Evolutionary conservation across 208 protist species (phyloP), one percentile per base, ranked within the genome.

Genomic region (Kentomonas sorsogonicus): DNA sequence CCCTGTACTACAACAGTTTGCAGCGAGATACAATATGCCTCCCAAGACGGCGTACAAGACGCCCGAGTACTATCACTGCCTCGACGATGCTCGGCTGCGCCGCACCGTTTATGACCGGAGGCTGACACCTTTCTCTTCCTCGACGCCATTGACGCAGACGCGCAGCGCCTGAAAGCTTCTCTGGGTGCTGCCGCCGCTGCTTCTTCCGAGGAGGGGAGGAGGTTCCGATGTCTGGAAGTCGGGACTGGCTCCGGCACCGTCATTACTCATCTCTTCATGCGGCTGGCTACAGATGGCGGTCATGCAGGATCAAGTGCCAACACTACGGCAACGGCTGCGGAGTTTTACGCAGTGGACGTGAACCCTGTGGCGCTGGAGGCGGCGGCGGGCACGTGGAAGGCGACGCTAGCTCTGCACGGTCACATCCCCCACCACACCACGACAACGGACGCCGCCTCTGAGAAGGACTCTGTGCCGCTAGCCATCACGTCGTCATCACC

Each of bases 61-160:
- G 0, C 89, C 89, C 18, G 81, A 90, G 56, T 95, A 95, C 72
- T 89, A 76, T 45, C 83, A 92, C 62, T 93, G 83, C 56, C 58
- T 95, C 52, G 68, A 63, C 0, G 83, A 95, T 33, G 16, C 63
- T 0, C 71, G 62, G n/a, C 83, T 90, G 45, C 85, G 83, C 33
- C 45, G 62, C 29, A 77, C 57, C 50, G 89, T 95, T 22, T 95
- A 95, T 61, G 89, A 89, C 89, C 89, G 4, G 89, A 95, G 74
- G 89, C 85, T 2, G 89, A 95, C 58, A 93, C 83, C 10, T 95
- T 95, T 71, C 64, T 95, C 4, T 78, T 95, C 23, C 63, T 95
- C 0, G 83, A 89, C 25, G 80, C 85, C 0, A 69, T 95, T 3
- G 85, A 92, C 54, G 65, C 60, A 29, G 79, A 91, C 23, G 62